Percentiles rank a stretch among this genome's conserved stretches.
phyloP scores from a whole-genome alignment of 2,329 filamentous ascomycete species.

The Fusarium sp. region DNA sequence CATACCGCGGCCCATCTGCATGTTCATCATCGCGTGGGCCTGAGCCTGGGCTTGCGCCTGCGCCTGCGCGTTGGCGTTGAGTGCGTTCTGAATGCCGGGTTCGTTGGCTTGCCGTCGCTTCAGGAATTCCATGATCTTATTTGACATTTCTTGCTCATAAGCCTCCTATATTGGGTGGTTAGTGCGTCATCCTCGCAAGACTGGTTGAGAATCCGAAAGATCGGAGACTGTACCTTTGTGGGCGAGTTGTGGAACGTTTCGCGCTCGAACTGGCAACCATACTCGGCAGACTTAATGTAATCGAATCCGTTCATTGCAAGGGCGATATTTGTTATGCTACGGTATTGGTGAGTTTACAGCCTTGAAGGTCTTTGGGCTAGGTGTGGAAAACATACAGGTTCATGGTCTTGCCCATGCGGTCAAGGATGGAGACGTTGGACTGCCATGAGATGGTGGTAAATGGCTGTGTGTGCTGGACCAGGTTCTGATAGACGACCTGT shows the following conservation, averaged over 20 bases:
- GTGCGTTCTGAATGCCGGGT: constrained; percentile 64
- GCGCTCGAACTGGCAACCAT: constrained; percentile 65
- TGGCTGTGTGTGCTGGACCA: constrained; percentile 54
- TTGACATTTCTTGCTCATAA: constrained; percentile 66
- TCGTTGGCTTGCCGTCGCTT: constrained; percentile 67
- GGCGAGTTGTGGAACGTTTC: constrained; percentile 62
- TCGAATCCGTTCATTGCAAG: constrained; percentile 62
- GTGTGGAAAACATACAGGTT: constrained; percentile 57
- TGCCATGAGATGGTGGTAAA: constrained; percentile 59
- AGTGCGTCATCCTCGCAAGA: constrained; percentile 26
- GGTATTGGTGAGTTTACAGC: constrained; percentile 27
- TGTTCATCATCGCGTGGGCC: constrained; percentile 66
- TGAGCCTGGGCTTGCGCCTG: constrained; percentile 59
- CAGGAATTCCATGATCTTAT: constrained; percentile 65
- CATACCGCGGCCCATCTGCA: constrained; percentile 69
- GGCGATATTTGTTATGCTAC: constrained; percentile 67
- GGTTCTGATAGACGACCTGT: constrained; percentile 59
- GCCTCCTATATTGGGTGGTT: constrained; percentile 56
- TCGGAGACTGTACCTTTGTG: constrained; percentile 61
- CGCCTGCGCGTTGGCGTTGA: constrained; percentile 63
- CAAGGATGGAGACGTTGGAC: constrained; percentile 53
- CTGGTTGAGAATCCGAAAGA: neutral
- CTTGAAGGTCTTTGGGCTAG: neutral
- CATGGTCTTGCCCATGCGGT: constrained; percentile 61
- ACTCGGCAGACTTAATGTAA: constrained; percentile 58